Conservation (phyloP, 2,329 filamentous ascomycete genomes). For the Catunica adiposa region DNA sequence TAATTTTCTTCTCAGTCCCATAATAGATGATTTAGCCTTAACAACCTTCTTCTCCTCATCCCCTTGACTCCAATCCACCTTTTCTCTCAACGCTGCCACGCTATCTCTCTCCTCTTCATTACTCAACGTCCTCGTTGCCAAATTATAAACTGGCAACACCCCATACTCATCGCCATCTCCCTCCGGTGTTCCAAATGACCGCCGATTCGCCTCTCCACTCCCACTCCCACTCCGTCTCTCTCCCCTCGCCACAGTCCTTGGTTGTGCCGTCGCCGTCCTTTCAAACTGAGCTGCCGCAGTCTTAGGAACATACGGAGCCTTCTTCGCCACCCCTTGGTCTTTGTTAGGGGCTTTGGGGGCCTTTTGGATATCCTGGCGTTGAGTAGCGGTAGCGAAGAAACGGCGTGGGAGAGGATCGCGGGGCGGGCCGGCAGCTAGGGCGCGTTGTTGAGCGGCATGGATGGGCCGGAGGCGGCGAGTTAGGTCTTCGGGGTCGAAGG, state of each 20-base stretch:
- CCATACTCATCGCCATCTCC: constrained; percentile 3
- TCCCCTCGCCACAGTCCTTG: background rate
- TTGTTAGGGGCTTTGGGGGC: constrained; percentile 3
- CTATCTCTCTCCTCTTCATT: constrained; percentile 12
- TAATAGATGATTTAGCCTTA: constrained; percentile 23
- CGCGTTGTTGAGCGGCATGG: constrained; percentile 31
- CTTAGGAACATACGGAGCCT: constrained; percentile 30
- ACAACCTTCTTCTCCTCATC: constrained; percentile 26
- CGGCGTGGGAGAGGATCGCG: constrained; percentile 9
- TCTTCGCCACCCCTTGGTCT: background rate
- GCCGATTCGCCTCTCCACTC: background rate
- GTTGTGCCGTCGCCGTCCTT: constrained; percentile 33
- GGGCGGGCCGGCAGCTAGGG: constrained; percentile 18
- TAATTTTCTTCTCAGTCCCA: constrained; percentile 27
- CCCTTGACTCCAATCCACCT: constrained; percentile 43
- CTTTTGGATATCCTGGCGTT: constrained; percentile 12
- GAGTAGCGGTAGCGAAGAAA: constrained; percentile 4
- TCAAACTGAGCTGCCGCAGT: constrained; percentile 39
- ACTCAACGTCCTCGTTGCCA: background rate
- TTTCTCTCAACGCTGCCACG: constrained; percentile 18
- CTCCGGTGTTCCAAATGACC: background rate
- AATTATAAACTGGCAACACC: background rate
- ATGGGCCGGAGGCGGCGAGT: constrained; percentile 34
- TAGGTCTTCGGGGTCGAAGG: constrained; percentile 39
- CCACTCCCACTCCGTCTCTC: background rate